Percentiles rank a stretch among this genome's conserved stretches.
These are phyloP conservation scores for Parachaetomium inaequale DNA, from an alignment of 495 filamentous ascomycete species.

Conservation along the genomic window DNA sequence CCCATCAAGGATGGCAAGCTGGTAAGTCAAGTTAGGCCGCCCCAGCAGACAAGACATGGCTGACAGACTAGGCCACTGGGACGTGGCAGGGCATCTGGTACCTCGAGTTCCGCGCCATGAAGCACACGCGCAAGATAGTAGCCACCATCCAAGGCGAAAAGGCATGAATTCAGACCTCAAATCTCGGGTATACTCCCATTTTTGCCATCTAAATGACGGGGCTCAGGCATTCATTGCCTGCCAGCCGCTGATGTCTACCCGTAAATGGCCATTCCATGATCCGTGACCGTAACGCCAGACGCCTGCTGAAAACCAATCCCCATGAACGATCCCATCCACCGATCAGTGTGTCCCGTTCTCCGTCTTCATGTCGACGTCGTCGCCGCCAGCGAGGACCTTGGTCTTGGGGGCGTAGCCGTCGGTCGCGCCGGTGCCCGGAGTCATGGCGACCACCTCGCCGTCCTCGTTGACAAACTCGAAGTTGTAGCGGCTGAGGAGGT, in stretches of 20 bases:
- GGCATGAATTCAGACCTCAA: slow-evolving; percentile 32
- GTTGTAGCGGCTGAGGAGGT: slow-evolving; percentile 87
- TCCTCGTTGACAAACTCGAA: slow-evolving; percentile 98
- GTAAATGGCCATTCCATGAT: not conserved
- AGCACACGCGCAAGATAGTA: slow-evolving; percentile 74
- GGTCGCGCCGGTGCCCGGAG: slow-evolving; percentile 60
- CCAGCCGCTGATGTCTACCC: not conserved
- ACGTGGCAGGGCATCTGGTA: slow-evolving; percentile 90
- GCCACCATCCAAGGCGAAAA: slow-evolving; percentile 96
- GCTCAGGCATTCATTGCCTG: not conserved
- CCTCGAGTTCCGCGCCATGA: slow-evolving; percentile 77
- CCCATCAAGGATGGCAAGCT: slow-evolving; percentile 84
- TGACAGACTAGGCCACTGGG: slow-evolving; percentile 38
- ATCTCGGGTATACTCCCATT: not conserved
- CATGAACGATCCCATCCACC: not conserved
- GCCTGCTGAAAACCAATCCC: slow-evolving; percentile 10
- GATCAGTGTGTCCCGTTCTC: slow-evolving; percentile 29
- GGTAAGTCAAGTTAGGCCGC: slow-evolving; percentile 38
- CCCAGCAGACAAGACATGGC: not conserved
- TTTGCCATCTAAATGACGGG: not conserved
- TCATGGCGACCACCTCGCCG: slow-evolving; percentile 80
- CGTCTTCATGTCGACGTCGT: slow-evolving; percentile 53
- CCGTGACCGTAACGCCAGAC: slow-evolving; percentile 10
- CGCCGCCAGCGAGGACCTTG: slow-evolving; percentile 74
- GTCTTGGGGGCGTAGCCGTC: slow-evolving; percentile 57